A percentile compares a stretch with the other conserved stretches of the same genome.
These are phyloP conservation scores for Melastoma candidum DNA, from an alignment of 441 rosid genomes.

Conservation along the genomic window DNA sequence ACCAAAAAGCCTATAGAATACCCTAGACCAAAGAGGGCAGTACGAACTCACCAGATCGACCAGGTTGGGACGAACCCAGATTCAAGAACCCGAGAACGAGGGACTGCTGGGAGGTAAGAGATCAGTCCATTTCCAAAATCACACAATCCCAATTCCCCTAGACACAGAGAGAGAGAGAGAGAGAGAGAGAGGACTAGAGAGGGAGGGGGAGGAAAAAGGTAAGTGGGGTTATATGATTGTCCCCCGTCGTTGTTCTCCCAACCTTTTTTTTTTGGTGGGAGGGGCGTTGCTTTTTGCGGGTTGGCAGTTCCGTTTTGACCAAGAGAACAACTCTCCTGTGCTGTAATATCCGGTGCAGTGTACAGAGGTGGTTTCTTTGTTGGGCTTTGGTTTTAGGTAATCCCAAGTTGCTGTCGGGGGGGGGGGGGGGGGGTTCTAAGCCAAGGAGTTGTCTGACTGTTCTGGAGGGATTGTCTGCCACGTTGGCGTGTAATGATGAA, in stretches of 20 bases:
- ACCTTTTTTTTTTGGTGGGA: not conserved
- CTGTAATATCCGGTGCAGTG: too few species aligned
- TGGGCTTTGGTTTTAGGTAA: too few species aligned
- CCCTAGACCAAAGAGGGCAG: not conserved
- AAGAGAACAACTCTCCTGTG: too few species aligned
- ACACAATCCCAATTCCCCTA: conserved; percentile 17
- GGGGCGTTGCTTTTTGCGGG: not conserved
- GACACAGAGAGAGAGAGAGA: conserved; percentile 29
- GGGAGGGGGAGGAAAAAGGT: conserved; percentile 11
- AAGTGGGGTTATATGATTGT: not conserved
- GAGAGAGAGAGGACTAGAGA: conserved; percentile 5
- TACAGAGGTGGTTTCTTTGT: too few species aligned
- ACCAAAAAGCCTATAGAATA: not conserved
- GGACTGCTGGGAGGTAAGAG: conserved; percentile 12
- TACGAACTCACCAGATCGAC: conserved; percentile 19
- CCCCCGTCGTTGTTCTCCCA: not conserved
- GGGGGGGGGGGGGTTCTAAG: too few species aligned
- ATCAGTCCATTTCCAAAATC: conserved; percentile 36
- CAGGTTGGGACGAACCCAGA: conserved; percentile 3
- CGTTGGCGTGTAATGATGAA: too few species aligned
- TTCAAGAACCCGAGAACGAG: conserved; percentile 6
- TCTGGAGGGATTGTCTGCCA: too few species aligned
- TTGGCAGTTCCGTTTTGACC: not conserved
- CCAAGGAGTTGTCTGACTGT: too few species aligned
- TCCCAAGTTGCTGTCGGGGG: too few species aligned